Evolutionary conservation across 73 alveolate genomes (phyloP), one percentile per base, ranked within the genome.

Genomic region (Tetrahymena borealis): DNA sequence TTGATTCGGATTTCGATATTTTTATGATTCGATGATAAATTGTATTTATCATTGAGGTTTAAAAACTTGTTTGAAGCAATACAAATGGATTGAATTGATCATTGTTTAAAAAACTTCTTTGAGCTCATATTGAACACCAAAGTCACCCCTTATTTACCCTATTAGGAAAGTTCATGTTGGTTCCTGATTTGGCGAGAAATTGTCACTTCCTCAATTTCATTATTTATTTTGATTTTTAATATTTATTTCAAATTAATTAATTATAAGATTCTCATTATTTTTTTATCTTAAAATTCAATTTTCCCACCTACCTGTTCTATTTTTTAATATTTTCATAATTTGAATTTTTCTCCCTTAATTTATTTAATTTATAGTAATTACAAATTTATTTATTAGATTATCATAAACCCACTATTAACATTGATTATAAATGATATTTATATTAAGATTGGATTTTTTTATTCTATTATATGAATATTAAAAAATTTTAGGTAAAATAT

Each of bases 71-170:
- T 35, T 60, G 85, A 60, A 60, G 85, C 85, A 60, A 35, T 35
- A 24, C 5, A 60, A 60, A 24, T 60, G 85, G 28, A 43, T 6
- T 3, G 8, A 43, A 13, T 13, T 60, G 85, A 24, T 35, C n/a
- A 35, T 60, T 2, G n/a, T 60, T 13, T 60, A 4, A 60, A 60
- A 60, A 60, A 60, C 85, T 60, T 24, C 28, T 60, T 60, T 60
- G 85, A 60, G 85, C 28, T 60, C 85, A 60, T 32, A 24, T 1
- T 60, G 85, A 60, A 60, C 28, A 32, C 28, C 85, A 60, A 60
- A 60, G 85, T 60, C 85, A 60, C 85, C 85, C 85, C 85, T 60
- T 60, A 60, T 60, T 60, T 35, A 60, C 85, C 85, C 85, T 60
- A 60, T 60, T 60, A 60, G 85, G 85, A 60, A 60, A 60, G 85